Evolutionary conservation across 495 filamentous ascomycete genomes (phyloP).

Genomic region (Diplogelasinospora grovesii): DNA sequence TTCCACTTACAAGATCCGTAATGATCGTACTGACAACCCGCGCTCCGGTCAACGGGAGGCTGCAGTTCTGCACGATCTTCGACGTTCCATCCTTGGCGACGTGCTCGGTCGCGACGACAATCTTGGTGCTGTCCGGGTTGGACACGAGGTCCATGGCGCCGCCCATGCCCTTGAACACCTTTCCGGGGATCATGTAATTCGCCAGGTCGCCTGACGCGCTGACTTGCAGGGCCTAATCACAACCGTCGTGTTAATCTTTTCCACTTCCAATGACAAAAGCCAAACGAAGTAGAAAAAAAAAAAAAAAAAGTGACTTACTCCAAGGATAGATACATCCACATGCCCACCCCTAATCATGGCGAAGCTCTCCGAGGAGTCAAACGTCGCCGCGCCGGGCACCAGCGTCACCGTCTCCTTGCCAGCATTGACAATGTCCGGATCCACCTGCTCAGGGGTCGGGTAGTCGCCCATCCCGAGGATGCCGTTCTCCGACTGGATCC

Average conservation of each 20-base stretch:
- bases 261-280: no score
- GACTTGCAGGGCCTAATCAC: slow-evolving; percentile 56
- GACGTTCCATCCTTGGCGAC: slow-evolving; percentile 53
- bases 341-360: slow-evolving; percentile 56
- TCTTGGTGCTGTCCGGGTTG: slow-evolving; percentile 53
- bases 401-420: slow-evolving; percentile 58
- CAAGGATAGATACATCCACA: slow-evolving; percentile 55
- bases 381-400: slow-evolving; percentile 47
- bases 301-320: no score
- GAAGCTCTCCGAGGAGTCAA: slow-evolving; percentile 55
- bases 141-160: slow-evolving; percentile 58
- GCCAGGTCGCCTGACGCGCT: slow-evolving; percentile 51
- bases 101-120: slow-evolving; percentile 57
- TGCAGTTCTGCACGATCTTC: slow-evolving; percentile 53
- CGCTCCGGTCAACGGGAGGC: slow-evolving; percentile 50
- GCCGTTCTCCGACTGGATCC: slow-evolving; percentile 57
- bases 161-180: slow-evolving; percentile 58
- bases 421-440: slow-evolving; percentile 56
- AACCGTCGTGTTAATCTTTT: no score
- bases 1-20: slow-evolving; percentile 45
- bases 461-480: slow-evolving; percentile 59
- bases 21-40: slow-evolving; percentile 50
- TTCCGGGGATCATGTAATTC: slow-evolving; percentile 60
- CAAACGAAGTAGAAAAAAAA: no score
- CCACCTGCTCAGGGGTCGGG: slow-evolving; percentile 45